A percentile compares a stretch with the other conserved stretches of the same genome.
phyloP scores from a whole-genome alignment of 257 asterid species.

The Solanum sejunctum region DNA sequence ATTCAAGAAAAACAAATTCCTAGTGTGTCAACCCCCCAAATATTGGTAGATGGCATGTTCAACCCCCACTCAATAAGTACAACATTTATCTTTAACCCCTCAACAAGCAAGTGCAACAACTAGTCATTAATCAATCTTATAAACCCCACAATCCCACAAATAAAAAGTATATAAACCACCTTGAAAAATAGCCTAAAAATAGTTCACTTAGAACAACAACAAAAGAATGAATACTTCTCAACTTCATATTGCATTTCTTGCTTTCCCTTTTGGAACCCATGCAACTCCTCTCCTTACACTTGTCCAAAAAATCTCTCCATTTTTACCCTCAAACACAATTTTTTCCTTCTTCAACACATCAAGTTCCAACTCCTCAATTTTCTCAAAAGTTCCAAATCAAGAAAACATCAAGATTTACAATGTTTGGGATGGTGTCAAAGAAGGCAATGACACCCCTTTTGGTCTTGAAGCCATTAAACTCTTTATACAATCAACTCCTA shows the following conservation, averaged over 20 bases:
- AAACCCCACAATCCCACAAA: background rate
- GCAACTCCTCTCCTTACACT: slow-evolving; percentile 46
- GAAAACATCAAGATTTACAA: slow-evolving; percentile 19
- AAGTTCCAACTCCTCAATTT: slow-evolving; percentile 20
- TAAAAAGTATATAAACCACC: background rate
- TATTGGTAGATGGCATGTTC: background rate
- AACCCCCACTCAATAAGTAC: background rate
- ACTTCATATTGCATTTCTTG: slow-evolving; percentile 48
- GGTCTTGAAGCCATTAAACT: slow-evolving; percentile 30
- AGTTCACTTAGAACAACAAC: background rate
- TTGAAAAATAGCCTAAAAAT: background rate
- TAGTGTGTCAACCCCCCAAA: background rate
- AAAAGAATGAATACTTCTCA: background rate
- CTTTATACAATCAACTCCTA: slow-evolving; percentile 41
- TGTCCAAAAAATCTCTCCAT: slow-evolving; percentile 32
- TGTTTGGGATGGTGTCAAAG: slow-evolving; percentile 46
- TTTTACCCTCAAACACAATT: slow-evolving; percentile 12
- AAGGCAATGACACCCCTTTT: slow-evolving; percentile 17
- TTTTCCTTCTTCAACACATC: slow-evolving; percentile 51
- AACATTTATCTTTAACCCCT: background rate
- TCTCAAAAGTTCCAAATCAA: background rate
- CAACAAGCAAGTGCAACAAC: background rate
- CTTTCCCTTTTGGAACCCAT: slow-evolving; percentile 80
- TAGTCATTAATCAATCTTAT: background rate
- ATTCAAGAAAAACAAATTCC: background rate